A percentile compares a stretch with the other conserved stretches of the same genome.
These are phyloP conservation scores for Rhododendron kiyosumense DNA, from an alignment of 148 eudicot genomes.

Conservation along the genomic window DNA sequence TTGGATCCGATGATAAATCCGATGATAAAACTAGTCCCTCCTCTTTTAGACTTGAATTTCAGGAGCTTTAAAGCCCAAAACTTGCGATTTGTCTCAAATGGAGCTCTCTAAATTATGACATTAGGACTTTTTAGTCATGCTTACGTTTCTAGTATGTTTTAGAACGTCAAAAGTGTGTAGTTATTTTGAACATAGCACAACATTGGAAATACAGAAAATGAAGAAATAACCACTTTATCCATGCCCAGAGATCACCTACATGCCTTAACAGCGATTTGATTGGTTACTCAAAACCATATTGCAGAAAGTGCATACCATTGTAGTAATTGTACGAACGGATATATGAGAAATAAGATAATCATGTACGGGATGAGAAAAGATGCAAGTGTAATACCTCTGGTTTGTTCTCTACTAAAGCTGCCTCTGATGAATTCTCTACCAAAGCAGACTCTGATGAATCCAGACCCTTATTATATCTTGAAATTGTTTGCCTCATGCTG, in stretches of 20 bases:
- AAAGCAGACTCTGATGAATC: constrained; percentile 24
- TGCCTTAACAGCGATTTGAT: neutral
- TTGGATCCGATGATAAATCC: too few relatives aligned
- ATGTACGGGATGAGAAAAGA: neutral
- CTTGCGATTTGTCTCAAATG: neutral
- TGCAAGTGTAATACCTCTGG: constrained; percentile 30
- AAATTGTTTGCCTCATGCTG: constrained; percentile 53
- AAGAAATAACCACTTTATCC: neutral
- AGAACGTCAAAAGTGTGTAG: neutral
- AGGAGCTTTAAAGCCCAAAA: neutral
- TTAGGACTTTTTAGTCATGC: neutral
- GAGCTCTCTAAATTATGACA: neutral
- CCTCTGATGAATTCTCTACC: neutral
- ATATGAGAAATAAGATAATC: neutral
- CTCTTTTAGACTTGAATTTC: neutral
- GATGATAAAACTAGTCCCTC: neutral
- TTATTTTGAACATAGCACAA: neutral
- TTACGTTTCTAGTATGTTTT: neutral
- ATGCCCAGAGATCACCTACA: neutral
- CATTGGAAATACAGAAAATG: neutral
- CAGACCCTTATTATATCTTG: constrained; percentile 40
- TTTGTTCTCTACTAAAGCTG: constrained; percentile 20
- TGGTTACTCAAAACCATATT: neutral
- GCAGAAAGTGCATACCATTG: neutral
- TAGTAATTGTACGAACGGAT: neutral